Evolutionary conservation across 805 yeast species (phyloP).

Genomic region (Saturnispora serradocipensis): DNA sequence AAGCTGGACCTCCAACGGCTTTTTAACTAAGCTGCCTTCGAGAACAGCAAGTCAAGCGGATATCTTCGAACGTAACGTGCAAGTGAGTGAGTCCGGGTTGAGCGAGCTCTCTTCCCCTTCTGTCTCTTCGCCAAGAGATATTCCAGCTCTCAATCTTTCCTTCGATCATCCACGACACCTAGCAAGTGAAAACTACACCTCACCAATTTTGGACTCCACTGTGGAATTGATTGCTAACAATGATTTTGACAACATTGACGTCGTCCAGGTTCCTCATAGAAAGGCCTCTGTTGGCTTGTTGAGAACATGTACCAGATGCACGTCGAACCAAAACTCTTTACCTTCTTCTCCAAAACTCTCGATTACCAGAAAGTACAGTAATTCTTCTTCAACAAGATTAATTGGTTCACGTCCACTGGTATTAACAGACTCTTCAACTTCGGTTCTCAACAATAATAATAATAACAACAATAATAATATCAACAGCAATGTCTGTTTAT

Average conservation of each 20-base stretch:
- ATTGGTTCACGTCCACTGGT: background rate
- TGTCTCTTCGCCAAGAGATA: background rate
- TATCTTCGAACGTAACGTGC: conserved; percentile 13
- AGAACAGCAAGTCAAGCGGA: conserved; percentile 6
- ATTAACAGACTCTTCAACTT: background rate
- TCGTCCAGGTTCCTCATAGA: conserved; percentile 36
- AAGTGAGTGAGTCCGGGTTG: background rate
- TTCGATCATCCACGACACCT: conserved; percentile 15
- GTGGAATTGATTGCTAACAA: conserved; percentile 50
- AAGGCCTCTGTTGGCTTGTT: conserved; percentile 5
- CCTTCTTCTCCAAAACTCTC: conserved; percentile 5
- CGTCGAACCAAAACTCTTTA: conserved; percentile 2
- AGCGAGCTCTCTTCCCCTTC: background rate
- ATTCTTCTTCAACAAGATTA: background rate
- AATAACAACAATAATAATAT: background rate
- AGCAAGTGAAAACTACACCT: conserved; percentile 58
- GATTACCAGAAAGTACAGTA: conserved; percentile 4
- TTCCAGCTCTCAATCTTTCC: background rate
- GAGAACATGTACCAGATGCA: conserved; percentile 1
- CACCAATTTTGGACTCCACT: conserved; percentile 78
- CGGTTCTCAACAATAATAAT: background rate
- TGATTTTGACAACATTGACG: conserved; percentile 60
- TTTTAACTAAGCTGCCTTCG: background rate
- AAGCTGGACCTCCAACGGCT: background rate
- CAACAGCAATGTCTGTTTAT: background rate